phyloP scores from a whole-genome alignment of 2,329 filamentous ascomycete genomes.

The Thelonectria rubi region DNA sequence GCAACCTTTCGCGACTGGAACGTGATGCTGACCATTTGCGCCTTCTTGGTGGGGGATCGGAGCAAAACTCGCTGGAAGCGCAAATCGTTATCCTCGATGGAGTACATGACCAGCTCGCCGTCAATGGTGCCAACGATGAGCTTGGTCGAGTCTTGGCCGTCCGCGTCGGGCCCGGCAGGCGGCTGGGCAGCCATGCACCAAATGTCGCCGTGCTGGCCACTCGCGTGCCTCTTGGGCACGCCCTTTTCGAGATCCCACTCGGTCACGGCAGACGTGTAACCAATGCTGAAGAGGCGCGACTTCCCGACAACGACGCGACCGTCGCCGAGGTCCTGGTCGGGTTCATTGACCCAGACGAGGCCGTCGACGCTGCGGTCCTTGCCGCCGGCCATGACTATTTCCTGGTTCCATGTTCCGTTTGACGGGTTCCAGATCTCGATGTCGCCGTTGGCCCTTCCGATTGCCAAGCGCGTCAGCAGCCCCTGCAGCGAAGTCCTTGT shows the following conservation, averaged over 20 bases:
- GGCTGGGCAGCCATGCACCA: conserved; percentile 96
- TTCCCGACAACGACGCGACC: conserved; percentile 73
- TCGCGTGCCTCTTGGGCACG: conserved; percentile 80
- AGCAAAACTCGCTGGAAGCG: conserved; percentile 80
- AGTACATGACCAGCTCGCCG: conserved; percentile 86
- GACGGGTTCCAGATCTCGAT: conserved; percentile 98
- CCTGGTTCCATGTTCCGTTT: conserved; percentile 86
- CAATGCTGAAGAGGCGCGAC: conserved; percentile 93
- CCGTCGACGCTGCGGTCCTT: conserved; percentile 89
- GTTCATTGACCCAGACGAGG: conserved; percentile 89
- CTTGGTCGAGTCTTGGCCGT: conserved; percentile 59
- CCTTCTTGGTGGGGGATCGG: conserved; percentile 81
- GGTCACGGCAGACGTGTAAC: conserved; percentile 89
- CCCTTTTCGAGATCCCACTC: conserved; percentile 93
- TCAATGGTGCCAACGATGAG: conserved; percentile 90
- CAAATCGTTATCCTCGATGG: conserved; percentile 84
- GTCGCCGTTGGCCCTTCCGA: conserved; percentile 93
- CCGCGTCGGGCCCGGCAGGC: conserved; percentile 42
- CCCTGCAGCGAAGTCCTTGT: conserved; percentile 57
- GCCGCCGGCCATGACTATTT: conserved; percentile 84
- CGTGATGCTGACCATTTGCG: conserved; percentile 87
- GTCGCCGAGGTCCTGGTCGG: conserved; percentile 72
- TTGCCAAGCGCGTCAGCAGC: conserved; percentile 76
- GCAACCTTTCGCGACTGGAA: conserved; percentile 87
- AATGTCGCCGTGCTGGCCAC: conserved; percentile 93